A percentile compares a stretch with the other conserved stretches of the same genome.
Conservation (phyloP, 192 early-diverging fungal genomes). For the Chytriomyces confervae region DNA sequence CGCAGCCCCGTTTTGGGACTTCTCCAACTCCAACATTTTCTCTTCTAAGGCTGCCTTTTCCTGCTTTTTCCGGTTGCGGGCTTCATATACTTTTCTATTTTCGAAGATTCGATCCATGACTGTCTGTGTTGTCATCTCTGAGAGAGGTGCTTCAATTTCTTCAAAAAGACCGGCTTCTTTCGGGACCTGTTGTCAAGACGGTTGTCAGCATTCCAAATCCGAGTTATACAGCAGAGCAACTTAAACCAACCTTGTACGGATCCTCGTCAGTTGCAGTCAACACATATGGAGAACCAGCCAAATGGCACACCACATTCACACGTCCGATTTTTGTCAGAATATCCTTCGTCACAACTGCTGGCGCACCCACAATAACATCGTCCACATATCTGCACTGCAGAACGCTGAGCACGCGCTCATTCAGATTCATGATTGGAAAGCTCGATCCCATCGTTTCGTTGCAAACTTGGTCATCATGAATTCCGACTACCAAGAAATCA, state of each 20-base stretch:
- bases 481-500: constrained; percentile 90
- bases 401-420: constrained; percentile 93
- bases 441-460: constrained; percentile 85
- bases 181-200: constrained; percentile 60
- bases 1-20: background rate
- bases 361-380: constrained; percentile 92
- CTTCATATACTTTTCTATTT: constrained; percentile 72
- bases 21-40: constrained; percentile 37
- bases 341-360: constrained; percentile 84
- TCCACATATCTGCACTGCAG: constrained; percentile 92
- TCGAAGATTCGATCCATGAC: constrained; percentile 92
- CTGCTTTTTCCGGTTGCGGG: constrained; percentile 55
- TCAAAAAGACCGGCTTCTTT: constrained; percentile 79
- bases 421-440: constrained; percentile 94
- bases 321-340: constrained; percentile 86
- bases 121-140: constrained; percentile 79
- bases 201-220: background rate
- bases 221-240: background rate
- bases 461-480: constrained; percentile 90
- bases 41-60: constrained; percentile 55
- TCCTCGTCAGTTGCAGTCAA: constrained; percentile 77
- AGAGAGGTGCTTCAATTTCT: constrained; percentile 78
- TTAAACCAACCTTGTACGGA: constrained; percentile 70
- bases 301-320: constrained; percentile 81
- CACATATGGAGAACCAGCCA: constrained; percentile 64